phyloP scores from a whole-genome alignment of 2,329 filamentous ascomycete genomes.

The Dendryphion nanum region DNA sequence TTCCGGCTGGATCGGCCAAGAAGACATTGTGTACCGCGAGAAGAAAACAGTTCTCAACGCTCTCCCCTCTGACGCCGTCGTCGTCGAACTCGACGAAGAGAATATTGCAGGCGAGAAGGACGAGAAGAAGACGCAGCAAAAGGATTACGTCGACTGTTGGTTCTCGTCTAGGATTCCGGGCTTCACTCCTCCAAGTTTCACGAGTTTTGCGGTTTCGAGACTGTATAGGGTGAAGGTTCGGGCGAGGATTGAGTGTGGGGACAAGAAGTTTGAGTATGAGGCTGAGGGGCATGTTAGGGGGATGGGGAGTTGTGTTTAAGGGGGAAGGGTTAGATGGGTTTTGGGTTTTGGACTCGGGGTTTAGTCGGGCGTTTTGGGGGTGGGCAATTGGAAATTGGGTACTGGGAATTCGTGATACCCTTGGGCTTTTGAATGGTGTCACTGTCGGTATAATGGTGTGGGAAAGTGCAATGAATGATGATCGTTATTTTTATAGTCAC shows the following conservation, averaged over 20 bases:
- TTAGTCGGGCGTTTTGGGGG: no score
- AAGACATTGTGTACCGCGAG: constrained; percentile 7
- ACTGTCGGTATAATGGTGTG: no score
- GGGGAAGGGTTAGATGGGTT: no score
- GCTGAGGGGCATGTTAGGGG: constrained; percentile 12
- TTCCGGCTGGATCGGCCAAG: constrained; percentile 1
- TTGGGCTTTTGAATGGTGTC: no score
- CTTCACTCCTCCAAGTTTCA: constrained; percentile 19
- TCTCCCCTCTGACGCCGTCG: constrained; percentile 10
- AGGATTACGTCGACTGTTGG: constrained; percentile 13
- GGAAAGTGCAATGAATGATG: no score
- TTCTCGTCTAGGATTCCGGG: constrained; percentile 20
- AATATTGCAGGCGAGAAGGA: constrained; percentile 3
- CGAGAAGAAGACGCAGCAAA: constrained; percentile 13
- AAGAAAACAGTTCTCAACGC: constrained; percentile 17
- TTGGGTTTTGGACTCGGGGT: no score
- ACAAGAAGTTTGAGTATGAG: constrained; percentile 19
- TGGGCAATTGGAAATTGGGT: no score
- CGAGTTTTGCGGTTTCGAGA: constrained; percentile 21
- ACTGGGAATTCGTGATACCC: no score
- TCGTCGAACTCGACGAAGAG: constrained; percentile 10
- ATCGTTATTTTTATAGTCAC: no score
- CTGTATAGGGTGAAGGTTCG: constrained; percentile 19
- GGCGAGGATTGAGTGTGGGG: constrained; percentile 14
- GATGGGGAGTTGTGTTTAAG: no score